These are phyloP conservation scores for Austroboletus eburneus DNA, from an alignment of 768 basidiomycete genomes.

Conservation along the genomic window DNA sequence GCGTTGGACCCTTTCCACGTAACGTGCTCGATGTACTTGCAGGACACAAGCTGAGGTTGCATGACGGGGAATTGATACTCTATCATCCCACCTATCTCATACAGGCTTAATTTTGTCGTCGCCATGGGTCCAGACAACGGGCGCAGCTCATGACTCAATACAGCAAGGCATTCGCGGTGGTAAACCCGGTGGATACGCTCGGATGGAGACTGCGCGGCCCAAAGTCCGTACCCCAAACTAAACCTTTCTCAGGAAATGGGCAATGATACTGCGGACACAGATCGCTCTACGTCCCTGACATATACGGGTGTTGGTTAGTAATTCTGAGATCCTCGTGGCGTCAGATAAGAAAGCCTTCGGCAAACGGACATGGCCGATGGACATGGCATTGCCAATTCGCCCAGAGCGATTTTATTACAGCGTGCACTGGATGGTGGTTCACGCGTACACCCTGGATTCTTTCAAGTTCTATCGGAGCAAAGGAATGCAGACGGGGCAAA, in stretches of 20 bases:
- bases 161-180: no score
- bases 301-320: slow-evolving; percentile 19
- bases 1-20: no score
- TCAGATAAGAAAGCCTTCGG: slow-evolving; percentile 30
- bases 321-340: slow-evolving; percentile 33
- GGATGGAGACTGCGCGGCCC: slow-evolving; percentile 20
- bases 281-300: no score
- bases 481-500: slow-evolving; percentile 27
- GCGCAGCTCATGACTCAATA: slow-evolving; percentile 2
- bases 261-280: slow-evolving; percentile 38
- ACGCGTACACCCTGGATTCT: slow-evolving; percentile 42
- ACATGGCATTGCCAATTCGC: slow-evolving; percentile 16
- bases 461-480: slow-evolving; percentile 43
- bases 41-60: no score
- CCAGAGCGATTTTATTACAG: slow-evolving; percentile 20
- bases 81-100: no score
- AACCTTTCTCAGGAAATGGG: slow-evolving; percentile 42
- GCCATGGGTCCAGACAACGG: slow-evolving; percentile 9
- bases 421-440: slow-evolving; percentile 22
- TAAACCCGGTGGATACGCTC: slow-evolving; percentile 25
- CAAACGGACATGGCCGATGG: slow-evolving; percentile 31
- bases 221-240: slow-evolving; percentile 23
- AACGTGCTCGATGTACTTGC: no score
- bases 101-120: slow-evolving; percentile 14
- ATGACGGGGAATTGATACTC: no score